Evolutionary conservation across 2,329 filamentous ascomycete species (phyloP), one percentile per base, ranked within the genome.

Genomic region (Pestalotiopsis sp.): DNA sequence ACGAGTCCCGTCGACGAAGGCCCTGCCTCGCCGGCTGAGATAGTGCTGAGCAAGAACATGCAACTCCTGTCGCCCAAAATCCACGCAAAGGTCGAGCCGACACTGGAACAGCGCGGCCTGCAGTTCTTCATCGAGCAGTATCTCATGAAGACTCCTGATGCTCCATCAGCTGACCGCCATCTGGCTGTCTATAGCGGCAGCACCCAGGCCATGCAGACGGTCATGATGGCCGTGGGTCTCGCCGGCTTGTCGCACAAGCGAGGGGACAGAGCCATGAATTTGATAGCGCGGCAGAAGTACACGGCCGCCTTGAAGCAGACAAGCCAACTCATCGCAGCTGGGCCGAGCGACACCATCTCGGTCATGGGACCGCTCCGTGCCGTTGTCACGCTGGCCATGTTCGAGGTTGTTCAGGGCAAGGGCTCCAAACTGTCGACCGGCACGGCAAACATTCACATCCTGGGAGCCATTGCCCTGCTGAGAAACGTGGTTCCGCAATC

Each of bases 351-450:
- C 72, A 78, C 45, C 77, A 79, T 66, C 73, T 45, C 68, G 20
- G 52, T 84, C 25, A 79, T 84, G 60, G 81, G 85, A 11, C 82
- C 86, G 17, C 81, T 89, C 71, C 82, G 84, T 36, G 78, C 85
- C 7, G 85, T 90, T 38, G 81, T 91, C 57, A 82, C 88, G 72
- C 83, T 91, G 71, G 87, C 88, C 61, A 82, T 90, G 76, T 91
- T 89, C 70, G 89, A 91, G 82, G 75, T 79, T 23, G 78, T 78
- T 4, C 77, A 78, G 73, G 84, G 85, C n/a, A 84, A 82, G 68
- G 83, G 85, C 45, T 82, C 82, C 3, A 80, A 82, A 45, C 76
- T 83, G 66, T 82, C 84, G 27, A 82, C 86, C 23, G 79, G 83
- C 17, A 83, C 83, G 23, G 89, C 88, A 70, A 85, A 84, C 66